Evolutionary conservation across 2,329 filamentous ascomycete species (phyloP).

Genomic region (Verticillium klebahnii): DNA sequence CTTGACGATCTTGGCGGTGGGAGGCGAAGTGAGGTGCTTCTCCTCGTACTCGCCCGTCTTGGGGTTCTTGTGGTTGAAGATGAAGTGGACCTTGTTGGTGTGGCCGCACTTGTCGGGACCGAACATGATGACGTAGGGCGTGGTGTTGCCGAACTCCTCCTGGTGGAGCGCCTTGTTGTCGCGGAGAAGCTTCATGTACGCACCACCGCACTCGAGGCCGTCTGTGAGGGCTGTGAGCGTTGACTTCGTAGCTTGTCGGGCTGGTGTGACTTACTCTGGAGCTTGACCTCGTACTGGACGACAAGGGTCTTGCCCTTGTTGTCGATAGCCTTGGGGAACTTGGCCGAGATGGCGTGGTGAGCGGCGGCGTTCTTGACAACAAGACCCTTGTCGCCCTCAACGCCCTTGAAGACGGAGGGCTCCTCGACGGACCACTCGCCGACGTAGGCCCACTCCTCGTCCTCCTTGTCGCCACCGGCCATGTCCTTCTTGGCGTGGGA

Average conservation of each 20-base stretch:
- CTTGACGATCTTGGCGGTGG: constrained; percentile 85
- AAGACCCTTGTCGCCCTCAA: constrained; percentile 91
- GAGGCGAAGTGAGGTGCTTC: constrained; percentile 89
- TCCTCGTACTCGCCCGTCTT: constrained; percentile 99
- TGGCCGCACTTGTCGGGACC: constrained; percentile 98
- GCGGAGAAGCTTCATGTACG: constrained; percentile 97
- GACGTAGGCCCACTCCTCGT: constrained; percentile 96
- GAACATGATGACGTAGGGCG: constrained; percentile 99
- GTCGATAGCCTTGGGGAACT: constrained; percentile 94
- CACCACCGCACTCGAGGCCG: constrained; percentile 94
- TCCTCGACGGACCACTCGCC: constrained; percentile 97
- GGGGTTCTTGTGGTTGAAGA: constrained; percentile 99
- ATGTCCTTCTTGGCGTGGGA: constrained; percentile 95
- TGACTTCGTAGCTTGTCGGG: background rate
- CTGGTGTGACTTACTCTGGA: constrained; percentile 69
- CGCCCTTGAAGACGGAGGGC: constrained; percentile 83
- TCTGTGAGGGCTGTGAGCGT: constrained; percentile 45
- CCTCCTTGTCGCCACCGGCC: constrained; percentile 65
- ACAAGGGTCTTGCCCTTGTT: constrained; percentile 97
- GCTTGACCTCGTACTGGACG: constrained; percentile 98
- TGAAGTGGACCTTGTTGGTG: constrained; percentile 98
- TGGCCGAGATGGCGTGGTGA: constrained; percentile 98
- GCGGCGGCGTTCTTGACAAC: constrained; percentile 97
- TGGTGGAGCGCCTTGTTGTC: constrained; percentile 96
- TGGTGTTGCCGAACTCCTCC: constrained; percentile 96